Evolutionary conservation across 208 protist genomes (phyloP).

Genomic region (Wallacemonas sp.): DNA sequence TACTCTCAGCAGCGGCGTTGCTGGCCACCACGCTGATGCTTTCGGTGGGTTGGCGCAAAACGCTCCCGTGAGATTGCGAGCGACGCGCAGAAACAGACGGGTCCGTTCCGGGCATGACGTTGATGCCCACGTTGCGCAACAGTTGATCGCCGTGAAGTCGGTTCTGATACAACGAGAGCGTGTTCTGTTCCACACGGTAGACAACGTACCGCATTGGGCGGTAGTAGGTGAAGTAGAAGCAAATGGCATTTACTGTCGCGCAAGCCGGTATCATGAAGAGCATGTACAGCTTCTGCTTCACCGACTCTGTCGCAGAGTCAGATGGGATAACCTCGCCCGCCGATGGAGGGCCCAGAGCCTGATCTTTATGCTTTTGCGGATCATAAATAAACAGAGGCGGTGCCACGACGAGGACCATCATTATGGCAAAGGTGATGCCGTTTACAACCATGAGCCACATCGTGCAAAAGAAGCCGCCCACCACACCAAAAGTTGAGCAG

Average conservation of each 20-base stretch:
- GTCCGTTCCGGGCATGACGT: conserved; percentile 1
- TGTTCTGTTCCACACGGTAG: conserved; percentile 70
- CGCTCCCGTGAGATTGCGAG: background rate
- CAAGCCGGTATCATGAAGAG: conserved; percentile 67
- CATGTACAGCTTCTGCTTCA: conserved; percentile 78
- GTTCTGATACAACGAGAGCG: conserved; percentile 34
- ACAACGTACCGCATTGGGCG: conserved; percentile 63
- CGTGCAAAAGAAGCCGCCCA: background rate
- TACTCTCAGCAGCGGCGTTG: conserved; percentile 6
- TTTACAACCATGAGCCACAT: conserved; percentile 56
- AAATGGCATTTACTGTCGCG: conserved; percentile 39
- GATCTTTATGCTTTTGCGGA: conserved; percentile 25
- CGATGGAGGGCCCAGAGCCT: conserved; percentile 35
- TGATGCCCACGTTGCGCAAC: conserved; percentile 34
- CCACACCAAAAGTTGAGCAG: background rate
- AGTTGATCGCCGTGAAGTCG: conserved; percentile 26
- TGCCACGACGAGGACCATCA: conserved; percentile 50
- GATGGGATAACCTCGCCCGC: conserved; percentile 41
- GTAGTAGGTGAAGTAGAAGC: conserved; percentile 81
- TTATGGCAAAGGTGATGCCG: conserved; percentile 48
- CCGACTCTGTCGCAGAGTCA: conserved; percentile 29
- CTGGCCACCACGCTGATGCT: conserved; percentile 9
- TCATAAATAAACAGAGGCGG: conserved; percentile 73
- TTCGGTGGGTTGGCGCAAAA: background rate
- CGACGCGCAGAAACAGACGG: background rate